A percentile compares a stretch with the other conserved stretches of the same genome.
Evolutionary conservation across 495 filamentous ascomycete species (phyloP).

Genomic region (Poronia punctata): DNA sequence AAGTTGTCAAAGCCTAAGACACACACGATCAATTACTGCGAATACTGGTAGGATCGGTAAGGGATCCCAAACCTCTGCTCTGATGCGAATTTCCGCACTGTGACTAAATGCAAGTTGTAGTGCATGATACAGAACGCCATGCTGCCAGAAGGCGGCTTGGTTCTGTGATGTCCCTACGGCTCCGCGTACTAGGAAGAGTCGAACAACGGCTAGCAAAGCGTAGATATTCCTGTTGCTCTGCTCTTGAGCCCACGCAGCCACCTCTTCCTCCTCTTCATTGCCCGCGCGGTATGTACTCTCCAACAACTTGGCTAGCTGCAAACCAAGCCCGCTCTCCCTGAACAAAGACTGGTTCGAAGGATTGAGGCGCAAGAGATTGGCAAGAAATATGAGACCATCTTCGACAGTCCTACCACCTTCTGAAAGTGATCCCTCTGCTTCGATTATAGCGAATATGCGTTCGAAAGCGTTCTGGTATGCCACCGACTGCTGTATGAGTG

Average conservation of each 20-base stretch:
- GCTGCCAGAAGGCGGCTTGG: conserved; percentile 77
- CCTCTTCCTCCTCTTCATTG: conserved; percentile 52
- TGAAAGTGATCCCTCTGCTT: conserved; percentile 70
- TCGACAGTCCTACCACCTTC: conserved; percentile 87
- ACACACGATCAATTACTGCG: conserved; percentile 19
- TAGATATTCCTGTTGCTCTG: conserved; percentile 89
- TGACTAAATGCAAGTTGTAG: conserved; percentile 79
- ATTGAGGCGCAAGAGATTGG: conserved; percentile 85
- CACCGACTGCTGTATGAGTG: conserved; percentile 82
- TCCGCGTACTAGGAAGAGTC: conserved; percentile 75
- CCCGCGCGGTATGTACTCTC: conserved; percentile 49
- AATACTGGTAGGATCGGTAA: conserved; percentile 16
- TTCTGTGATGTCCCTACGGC: conserved; percentile 75
- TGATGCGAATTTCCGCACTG: conserved; percentile 65
- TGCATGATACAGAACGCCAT: conserved; percentile 73
- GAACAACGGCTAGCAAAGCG: conserved; percentile 77
- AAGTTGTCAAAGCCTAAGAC: conserved; percentile 67
- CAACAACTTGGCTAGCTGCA: conserved; percentile 64
- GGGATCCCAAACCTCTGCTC: conserved; percentile 60
- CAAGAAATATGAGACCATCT: conserved; percentile 88
- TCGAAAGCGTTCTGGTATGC: conserved; percentile 94
- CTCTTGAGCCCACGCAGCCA: conserved; percentile 63
- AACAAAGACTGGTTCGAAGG: conserved; percentile 91
- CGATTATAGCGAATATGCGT: conserved; percentile 72
- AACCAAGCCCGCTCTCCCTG: conserved; percentile 79